Percentiles rank a stretch among this genome's conserved stretches.
Evolutionary conservation across 164 flowering plant genomes (phyloP).

Genomic region (Malania oleifera): DNA sequence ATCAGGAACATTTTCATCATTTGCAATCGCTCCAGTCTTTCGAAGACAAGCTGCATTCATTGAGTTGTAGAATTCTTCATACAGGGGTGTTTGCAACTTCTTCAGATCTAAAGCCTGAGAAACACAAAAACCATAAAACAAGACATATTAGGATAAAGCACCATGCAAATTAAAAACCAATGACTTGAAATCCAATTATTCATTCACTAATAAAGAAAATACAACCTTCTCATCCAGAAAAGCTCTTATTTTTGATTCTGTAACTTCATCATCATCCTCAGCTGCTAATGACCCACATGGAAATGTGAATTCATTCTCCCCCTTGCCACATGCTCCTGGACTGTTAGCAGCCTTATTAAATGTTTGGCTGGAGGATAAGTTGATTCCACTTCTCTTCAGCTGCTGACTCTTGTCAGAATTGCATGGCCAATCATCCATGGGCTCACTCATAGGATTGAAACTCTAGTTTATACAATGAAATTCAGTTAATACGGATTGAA

Average conservation of each 20-base stretch:
- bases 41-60: slow-evolving; percentile 35
- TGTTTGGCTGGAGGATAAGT: slow-evolving; percentile 17
- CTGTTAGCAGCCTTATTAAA: slow-evolving; percentile 17
- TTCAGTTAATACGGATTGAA: not conserved
- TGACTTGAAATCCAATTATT: not conserved
- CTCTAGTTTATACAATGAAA: slow-evolving; percentile 32
- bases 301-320: slow-evolving; percentile 40
- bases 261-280: slow-evolving; percentile 73
- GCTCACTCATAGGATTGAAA: slow-evolving; percentile 65
- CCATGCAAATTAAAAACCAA: not conserved
- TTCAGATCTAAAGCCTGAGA: slow-evolving; percentile 57
- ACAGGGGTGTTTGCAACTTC: slow-evolving; percentile 63
- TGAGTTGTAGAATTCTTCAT: slow-evolving; percentile 59
- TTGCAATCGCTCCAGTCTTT: slow-evolving; percentile 16
- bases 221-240: slow-evolving; percentile 70
- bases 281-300: slow-evolving; percentile 33
- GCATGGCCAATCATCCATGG: slow-evolving; percentile 53
- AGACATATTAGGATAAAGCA: not conserved
- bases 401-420: slow-evolving; percentile 52
- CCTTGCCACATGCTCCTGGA: slow-evolving; percentile 21
- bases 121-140: not conserved
- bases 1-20: slow-evolving; percentile 31
- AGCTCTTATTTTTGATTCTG: slow-evolving; percentile 62
- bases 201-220: not conserved
- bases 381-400: slow-evolving; percentile 21